Base-by-base conservation (phyloP, 2,329 filamentous ascomycete genomes). In the Calycina herbarum region DNA sequence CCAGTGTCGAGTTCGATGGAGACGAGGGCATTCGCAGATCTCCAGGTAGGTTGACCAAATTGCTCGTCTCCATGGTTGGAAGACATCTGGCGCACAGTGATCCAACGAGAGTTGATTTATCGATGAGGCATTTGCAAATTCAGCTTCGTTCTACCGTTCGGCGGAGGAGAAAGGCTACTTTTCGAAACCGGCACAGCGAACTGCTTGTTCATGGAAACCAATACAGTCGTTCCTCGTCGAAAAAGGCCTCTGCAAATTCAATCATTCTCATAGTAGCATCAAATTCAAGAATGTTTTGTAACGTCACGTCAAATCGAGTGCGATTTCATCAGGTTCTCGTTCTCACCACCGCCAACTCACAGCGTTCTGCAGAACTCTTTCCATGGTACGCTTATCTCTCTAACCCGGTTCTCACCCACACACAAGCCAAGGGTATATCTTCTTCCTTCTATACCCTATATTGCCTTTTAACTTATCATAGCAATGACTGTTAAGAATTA, bases 371-470 rank as follows among this genome's bases (percentile, higher is more conserved):
- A 24, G 7, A 24, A 27, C n/a, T 51, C 45, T 24, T 51, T 51
- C 45, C n/a, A 51, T 51, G 45, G 45, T 51, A 51, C 45, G 45
- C 45, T 51, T n/a, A 51, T 13, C 45, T 51, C 45, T 5, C 45
- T 24, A 51, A 51, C 45, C 45, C 45, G 45, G 45, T 51, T 51
- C 4, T 11, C 3, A 24, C 27, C 27, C n/a, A 15, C 45, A 51
- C 45, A 27, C 45, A 27, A 51, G 45, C 45, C 20, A 24, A 27
- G 20, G 45, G 20, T 24, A 51, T 51, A 51, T 24, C 20, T 24
- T 20, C 6, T 8, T 24, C 45, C 45, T n/a, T n/a, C 20, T 27
- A 51, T 51, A 51, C 45, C 45, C 45, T 51, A 51, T 51, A 51
- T 51, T 20, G n/a, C 7, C 45, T 51, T 51, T 10, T 3, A 20